Evolutionary conservation across 2,329 filamentous ascomycete genomes (phyloP).

Genomic region (Neonectria hederae): DNA sequence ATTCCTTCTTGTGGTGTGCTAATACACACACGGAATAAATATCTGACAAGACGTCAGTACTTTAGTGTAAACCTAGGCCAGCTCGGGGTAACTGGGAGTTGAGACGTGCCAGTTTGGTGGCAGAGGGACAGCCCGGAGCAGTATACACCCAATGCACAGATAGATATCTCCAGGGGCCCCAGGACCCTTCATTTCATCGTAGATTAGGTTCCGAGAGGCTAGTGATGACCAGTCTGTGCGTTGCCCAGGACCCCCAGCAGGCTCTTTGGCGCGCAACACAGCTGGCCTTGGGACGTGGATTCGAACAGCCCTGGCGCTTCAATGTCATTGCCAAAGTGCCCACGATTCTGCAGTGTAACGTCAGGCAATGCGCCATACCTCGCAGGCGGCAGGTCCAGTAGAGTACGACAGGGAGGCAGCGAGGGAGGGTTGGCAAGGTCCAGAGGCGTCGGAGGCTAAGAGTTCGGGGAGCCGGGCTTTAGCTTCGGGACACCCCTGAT

Average conservation of each 20-base stretch:
- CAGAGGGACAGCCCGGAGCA: background rate
- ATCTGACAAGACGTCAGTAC: background rate
- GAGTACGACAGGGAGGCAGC: background rate
- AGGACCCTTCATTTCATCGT: slow-evolving; percentile 20
- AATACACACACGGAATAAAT: background rate
- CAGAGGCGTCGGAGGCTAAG: slow-evolving; percentile 3
- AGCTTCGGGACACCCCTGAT: background rate
- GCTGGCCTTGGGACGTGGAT: background rate
- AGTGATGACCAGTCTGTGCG: slow-evolving; percentile 17
- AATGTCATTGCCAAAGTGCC: background rate
- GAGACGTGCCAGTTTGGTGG: background rate
- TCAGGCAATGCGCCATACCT: background rate
- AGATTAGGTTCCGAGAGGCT: slow-evolving; percentile 14
- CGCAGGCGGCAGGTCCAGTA: background rate
- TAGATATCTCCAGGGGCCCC: background rate
- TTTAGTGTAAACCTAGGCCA: background rate
- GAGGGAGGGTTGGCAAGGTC: background rate
- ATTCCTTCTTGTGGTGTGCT: background rate
- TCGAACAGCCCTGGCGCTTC: background rate
- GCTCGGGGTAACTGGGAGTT: too few species aligned
- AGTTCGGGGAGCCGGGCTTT: slow-evolving; percentile 15
- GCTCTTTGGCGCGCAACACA: background rate
- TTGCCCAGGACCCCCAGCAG: background rate
- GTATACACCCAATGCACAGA: background rate
- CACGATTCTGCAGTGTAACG: background rate